A percentile compares a stretch with the other conserved stretches of the same genome.
Conservation (phyloP, 2,329 filamentous ascomycete species). For the Colletotrichum endophyticum region DNA sequence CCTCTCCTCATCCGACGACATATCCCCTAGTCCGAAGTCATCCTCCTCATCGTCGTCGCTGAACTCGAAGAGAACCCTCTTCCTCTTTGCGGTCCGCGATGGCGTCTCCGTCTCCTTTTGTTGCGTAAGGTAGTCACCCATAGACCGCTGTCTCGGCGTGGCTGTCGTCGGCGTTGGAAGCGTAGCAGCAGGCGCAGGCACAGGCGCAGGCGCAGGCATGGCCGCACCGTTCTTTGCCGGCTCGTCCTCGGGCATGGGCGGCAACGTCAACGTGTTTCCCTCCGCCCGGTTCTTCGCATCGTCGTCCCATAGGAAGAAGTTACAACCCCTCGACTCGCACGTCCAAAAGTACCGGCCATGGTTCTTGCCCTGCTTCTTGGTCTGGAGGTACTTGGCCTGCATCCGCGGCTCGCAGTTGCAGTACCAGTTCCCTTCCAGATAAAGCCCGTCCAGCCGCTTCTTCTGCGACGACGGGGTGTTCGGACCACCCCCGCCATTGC, state of each 20-base stretch:
- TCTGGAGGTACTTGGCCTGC: constrained; percentile 37
- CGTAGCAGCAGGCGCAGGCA: background rate
- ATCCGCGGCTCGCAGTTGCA: constrained; percentile 49
- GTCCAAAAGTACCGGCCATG: constrained; percentile 47
- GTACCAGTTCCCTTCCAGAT: constrained; percentile 38
- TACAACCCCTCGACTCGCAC: constrained; percentile 41
- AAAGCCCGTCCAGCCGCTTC: constrained; percentile 37
- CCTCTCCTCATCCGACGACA: constrained; percentile 43
- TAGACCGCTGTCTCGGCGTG: constrained; percentile 18
- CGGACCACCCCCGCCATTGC: background rate
- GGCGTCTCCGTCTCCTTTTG: constrained; percentile 21
- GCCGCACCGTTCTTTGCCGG: background rate
- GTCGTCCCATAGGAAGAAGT: constrained; percentile 52
- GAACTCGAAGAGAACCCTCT: constrained; percentile 24
- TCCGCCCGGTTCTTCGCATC: constrained; percentile 29
- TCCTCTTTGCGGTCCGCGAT: constrained; percentile 31
- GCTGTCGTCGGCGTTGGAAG: constrained; percentile 24
- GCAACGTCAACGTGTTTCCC: constrained; percentile 2
- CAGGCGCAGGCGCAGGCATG: background rate
- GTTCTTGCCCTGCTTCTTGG: constrained; percentile 42
- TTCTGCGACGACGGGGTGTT: constrained; percentile 25
- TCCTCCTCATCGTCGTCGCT: constrained; percentile 23
- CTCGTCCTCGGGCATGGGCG: constrained; percentile 5
- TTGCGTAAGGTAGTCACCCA: background rate
- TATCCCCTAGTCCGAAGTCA: constrained; percentile 29